Conservation (phyloP, 352 stramenopile species). For the Phytophthora hibernalis region DNA sequence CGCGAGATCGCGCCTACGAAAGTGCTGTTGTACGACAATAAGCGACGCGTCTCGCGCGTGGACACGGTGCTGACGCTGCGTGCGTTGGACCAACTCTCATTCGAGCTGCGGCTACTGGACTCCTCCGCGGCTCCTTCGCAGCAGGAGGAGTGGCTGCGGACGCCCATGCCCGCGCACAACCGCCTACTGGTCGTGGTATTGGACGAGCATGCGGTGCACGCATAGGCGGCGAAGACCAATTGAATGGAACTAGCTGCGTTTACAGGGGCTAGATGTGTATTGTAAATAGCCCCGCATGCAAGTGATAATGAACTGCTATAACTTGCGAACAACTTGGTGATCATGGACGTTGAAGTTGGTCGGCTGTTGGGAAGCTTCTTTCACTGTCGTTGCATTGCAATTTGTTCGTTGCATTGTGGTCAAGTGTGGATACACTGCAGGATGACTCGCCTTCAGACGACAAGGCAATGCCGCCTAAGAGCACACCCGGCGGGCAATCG, state of each 20-base stretch:
- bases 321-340: no score
- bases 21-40: constrained; percentile 50
- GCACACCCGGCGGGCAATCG: background rate
- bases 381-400: constrained; percentile 15
- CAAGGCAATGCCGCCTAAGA: background rate
- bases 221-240: constrained; percentile 1
- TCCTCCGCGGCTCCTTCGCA: background rate
- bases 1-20: constrained; percentile 38
- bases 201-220: constrained; percentile 22
- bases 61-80: constrained; percentile 38
- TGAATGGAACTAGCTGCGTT: constrained; percentile 6
- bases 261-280: constrained; percentile 9
- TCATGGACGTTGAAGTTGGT: constrained; percentile 3
- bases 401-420: constrained; percentile 7
- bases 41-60: constrained; percentile 48
- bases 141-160: constrained; percentile 30
- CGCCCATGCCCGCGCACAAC: constrained; percentile 43
- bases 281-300: constrained; percentile 13
- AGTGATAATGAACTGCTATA: constrained; percentile 1
- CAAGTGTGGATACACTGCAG: background rate
- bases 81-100: constrained; percentile 38
- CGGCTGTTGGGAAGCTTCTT: background rate
- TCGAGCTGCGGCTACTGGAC: constrained; percentile 32
- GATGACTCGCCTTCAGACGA: background rate
- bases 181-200: constrained; percentile 40